These are phyloP conservation scores for Eimeria necatrix DNA, from an alignment of 169 alveolate species.

Conservation along the genomic window DNA sequence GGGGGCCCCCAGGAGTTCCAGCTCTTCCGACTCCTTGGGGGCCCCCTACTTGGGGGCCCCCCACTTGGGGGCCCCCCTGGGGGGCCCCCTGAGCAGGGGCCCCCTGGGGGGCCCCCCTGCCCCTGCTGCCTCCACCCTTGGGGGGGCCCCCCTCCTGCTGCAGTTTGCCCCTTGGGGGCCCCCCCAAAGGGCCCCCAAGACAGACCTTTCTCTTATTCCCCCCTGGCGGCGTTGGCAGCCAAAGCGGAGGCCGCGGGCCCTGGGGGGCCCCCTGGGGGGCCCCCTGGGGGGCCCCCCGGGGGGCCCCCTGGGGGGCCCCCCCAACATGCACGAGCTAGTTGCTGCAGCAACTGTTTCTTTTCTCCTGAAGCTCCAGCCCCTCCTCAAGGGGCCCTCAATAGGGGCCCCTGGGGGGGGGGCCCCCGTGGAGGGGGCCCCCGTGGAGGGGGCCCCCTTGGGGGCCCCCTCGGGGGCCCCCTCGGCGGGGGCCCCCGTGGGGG, in stretches of 20 bases:
- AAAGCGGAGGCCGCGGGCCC: background rate
- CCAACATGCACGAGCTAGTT: background rate
- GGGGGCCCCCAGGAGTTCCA: constrained; percentile 10
- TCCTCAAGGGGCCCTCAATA: background rate
- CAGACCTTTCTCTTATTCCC: background rate
- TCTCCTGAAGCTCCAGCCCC: background rate
- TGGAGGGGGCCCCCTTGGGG: background rate
- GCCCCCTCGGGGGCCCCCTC: background rate
- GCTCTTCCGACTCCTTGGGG: background rate
- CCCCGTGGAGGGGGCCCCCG: too few species aligned
- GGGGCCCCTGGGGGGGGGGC: background rate
- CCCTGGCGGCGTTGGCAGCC: constrained; percentile 61
- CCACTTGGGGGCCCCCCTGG: background rate
- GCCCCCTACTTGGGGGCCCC: background rate
- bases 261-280: constrained; percentile 20
- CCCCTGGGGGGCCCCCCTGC: background rate
- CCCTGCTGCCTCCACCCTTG: background rate
- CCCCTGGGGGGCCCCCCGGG: constrained; percentile 3
- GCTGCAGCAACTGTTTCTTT: constrained; percentile 46
- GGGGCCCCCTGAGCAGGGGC: too few species aligned
- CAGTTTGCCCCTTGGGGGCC: constrained; percentile 2
- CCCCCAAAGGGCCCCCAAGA: background rate
- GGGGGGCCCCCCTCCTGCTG: background rate
- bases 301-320: too few species aligned
- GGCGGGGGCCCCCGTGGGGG: too few species aligned